Percentiles rank a stretch among this genome's conserved stretches.
Conservation (phyloP, 2,329 filamentous ascomycete genomes). For the Penicillium psychrosexuale region DNA sequence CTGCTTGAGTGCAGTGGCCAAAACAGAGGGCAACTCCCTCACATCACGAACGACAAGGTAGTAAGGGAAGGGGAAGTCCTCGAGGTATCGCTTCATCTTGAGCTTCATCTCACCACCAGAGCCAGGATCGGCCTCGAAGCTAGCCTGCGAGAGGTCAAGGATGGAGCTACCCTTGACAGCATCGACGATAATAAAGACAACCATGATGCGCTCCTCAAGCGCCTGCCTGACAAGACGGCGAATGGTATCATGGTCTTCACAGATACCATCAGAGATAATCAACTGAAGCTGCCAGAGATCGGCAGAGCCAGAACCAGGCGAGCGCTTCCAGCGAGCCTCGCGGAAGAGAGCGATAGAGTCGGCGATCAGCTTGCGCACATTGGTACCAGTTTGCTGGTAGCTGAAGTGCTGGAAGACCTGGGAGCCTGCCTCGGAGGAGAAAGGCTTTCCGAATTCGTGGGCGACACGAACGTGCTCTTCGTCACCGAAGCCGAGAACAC, state of each 20-base stretch:
- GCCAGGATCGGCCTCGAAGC: slow-evolving; percentile 66
- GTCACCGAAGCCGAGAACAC: slow-evolving; percentile 83
- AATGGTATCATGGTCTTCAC: slow-evolving; percentile 82
- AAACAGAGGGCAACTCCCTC: slow-evolving; percentile 80
- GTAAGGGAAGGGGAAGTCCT: slow-evolving; percentile 95
- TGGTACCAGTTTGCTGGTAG: slow-evolving; percentile 81
- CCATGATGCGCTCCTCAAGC: slow-evolving; percentile 91
- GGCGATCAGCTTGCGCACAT: slow-evolving; percentile 74
- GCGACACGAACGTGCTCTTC: slow-evolving; percentile 70
- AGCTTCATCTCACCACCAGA: slow-evolving; percentile 62
- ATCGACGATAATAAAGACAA: slow-evolving; percentile 97
- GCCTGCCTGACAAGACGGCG: slow-evolving; percentile 79
- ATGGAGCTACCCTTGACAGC: slow-evolving; percentile 58
- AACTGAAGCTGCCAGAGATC: slow-evolving; percentile 95
- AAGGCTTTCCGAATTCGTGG: slow-evolving; percentile 79
- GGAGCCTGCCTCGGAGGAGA: slow-evolving; percentile 77
- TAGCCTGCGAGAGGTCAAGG: slow-evolving; percentile 81
- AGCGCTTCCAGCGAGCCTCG: slow-evolving; percentile 63
- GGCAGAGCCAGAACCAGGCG: slow-evolving; percentile 48
- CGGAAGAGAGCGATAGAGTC: slow-evolving; percentile 79
- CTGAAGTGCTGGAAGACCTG: slow-evolving; percentile 78
- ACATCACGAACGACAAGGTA: slow-evolving; percentile 93
- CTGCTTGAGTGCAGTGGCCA: slow-evolving; percentile 84
- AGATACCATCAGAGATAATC: slow-evolving; percentile 90
- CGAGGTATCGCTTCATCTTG: slow-evolving; percentile 85